Evolutionary conservation across 2,329 filamentous ascomycete genomes (phyloP), one percentile per base, ranked within the genome.

Genomic region (Pseudocercospora eumusae): DNA sequence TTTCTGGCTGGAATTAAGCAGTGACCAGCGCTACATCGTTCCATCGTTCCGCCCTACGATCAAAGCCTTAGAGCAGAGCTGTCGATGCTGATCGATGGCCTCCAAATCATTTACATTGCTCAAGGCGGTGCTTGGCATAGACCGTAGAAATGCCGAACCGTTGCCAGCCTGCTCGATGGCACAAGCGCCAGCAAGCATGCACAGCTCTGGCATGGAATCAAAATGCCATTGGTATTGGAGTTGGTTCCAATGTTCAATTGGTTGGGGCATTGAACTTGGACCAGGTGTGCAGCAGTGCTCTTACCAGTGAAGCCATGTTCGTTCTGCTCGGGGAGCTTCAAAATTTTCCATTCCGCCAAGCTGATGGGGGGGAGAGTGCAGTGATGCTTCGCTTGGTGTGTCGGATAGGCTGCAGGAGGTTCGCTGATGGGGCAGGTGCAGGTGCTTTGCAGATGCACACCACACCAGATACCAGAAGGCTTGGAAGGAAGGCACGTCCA

Each of bases 1-100:
- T 60, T 49, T 62, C 47, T 45, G 42, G n/a, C 28, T 60, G 57
- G 61, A 59, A 63, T 60, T 63, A 40, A 56, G 44, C 27, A 31
- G 52, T 56, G 28, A 28, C 52, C 52, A 54, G n/a, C 31, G n/a
- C 52, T 18, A 15, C 23, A 25, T 33, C 28, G 28, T 18, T 40
- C n/a, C 23, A 28, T 11, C 52, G 28, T 31, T 54, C n/a, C 31
- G 52, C 52, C 31, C 10, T 21, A 6, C 31, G 28, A 8, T 31
- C 50, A 13, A 36, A 33, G 50, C n/a, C 36, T 9, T 21, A n/a
- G 36, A 20, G 50, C 27, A 27, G 27, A 40, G 28, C 27, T 31
- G 21, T 54, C 25, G 47, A 47, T 18, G 18, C 13, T 10, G 6
- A 13, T 15, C 15, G 44, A 47, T 20, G 18, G 18, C 18, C 7